These are phyloP conservation scores for Cryptococcus hybrid DNA, from an alignment of 1,284 basidiomycete genomes.

Conservation along the genomic window DNA sequence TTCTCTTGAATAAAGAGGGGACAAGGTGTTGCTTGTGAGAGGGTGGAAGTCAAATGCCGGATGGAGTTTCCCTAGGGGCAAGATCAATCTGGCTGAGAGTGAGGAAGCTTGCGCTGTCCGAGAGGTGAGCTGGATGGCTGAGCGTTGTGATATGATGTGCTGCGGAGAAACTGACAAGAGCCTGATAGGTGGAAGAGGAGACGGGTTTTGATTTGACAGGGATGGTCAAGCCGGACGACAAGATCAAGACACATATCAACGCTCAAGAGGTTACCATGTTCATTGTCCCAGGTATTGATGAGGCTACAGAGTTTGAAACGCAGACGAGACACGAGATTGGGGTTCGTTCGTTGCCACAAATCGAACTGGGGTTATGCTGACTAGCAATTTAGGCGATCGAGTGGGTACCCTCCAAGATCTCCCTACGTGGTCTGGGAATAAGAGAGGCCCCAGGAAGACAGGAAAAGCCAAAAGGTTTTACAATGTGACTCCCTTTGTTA, in stretches of 20 bases:
- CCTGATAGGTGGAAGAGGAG: constrained; percentile 78
- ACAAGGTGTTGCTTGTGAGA: constrained; percentile 95
- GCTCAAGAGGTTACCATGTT: constrained; percentile 89
- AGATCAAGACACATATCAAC: constrained; percentile 82
- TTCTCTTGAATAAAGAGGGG: constrained; percentile 87
- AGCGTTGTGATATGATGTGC: not conserved
- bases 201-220: constrained; percentile 83
- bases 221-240: constrained; percentile 66
- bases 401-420: constrained; percentile 92
- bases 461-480: constrained; percentile 74
- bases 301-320: constrained; percentile 86
- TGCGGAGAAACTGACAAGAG: not conserved
- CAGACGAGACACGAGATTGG: constrained; percentile 98
- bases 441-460: constrained; percentile 7
- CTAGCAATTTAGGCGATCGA: constrained; percentile 72
- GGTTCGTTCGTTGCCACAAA: constrained; percentile 57
- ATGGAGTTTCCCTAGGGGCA: constrained; percentile 99
- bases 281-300: constrained; percentile 86
- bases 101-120: constrained; percentile 79
- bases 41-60: constrained; percentile 96
- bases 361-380: constrained; percentile 1
- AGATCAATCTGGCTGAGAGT: constrained; percentile 93
- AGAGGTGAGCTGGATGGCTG: constrained; percentile 61
- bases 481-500: constrained; percentile 92
- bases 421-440: constrained; percentile 88